Evolutionary conservation across 1,284 basidiomycete genomes (phyloP).

Genomic region (Malassezia globosa): DNA sequence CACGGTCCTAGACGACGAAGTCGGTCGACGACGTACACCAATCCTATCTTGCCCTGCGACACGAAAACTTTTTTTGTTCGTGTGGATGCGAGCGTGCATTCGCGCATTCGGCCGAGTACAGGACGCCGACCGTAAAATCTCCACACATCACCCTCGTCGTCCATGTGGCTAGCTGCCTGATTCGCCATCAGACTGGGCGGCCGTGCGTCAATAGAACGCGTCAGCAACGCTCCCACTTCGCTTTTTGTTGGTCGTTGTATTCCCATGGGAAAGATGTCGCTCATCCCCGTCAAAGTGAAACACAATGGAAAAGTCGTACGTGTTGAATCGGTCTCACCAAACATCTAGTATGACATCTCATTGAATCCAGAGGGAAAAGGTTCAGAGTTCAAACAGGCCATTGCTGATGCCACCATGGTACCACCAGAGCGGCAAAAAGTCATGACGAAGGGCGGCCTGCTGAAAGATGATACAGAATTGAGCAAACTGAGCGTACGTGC

Average conservation of each 20-base stretch:
- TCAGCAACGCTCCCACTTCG: too few species aligned
- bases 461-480: slow-evolving; percentile 74
- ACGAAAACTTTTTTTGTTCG: slow-evolving; percentile 11
- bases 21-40: too few species aligned
- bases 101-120: too few species aligned
- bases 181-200: too few species aligned
- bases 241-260: too few species aligned
- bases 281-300: slow-evolving; percentile 63
- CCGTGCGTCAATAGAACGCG: too few species aligned
- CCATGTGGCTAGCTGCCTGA: too few species aligned
- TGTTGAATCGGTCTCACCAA: not conserved
- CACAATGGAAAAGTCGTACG: slow-evolving; percentile 64
- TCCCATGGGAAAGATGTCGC: slow-evolving; percentile 45
- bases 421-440: slow-evolving; percentile 86
- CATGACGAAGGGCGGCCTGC: slow-evolving; percentile 85
- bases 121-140: too few species aligned
- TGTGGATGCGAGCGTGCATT: slow-evolving; percentile 3
- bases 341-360: slow-evolving; percentile 25
- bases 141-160: too few species aligned
- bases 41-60: not conserved
- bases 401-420: slow-evolving; percentile 72
- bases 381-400: slow-evolving; percentile 65
- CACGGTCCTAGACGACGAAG: too few species aligned
- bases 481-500: slow-evolving; percentile 68
- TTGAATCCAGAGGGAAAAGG: slow-evolving; percentile 63